phyloP scores from a whole-genome alignment of 768 basidiomycete species.

The Auriscalpium orientale region DNA sequence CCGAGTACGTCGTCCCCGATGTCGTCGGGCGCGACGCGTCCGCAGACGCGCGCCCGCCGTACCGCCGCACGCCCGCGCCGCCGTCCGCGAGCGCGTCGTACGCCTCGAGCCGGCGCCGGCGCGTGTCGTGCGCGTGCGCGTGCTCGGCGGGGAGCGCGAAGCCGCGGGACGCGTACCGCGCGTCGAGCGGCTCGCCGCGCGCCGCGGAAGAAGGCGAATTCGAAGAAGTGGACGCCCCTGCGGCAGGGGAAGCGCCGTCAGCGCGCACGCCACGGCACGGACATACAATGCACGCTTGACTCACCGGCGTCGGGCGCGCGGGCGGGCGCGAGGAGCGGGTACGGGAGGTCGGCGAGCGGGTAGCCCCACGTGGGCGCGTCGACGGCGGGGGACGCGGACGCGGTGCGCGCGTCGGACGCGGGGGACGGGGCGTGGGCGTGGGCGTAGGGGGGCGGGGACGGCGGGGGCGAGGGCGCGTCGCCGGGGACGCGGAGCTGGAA shows the following conservation, averaged over 20 bases:
- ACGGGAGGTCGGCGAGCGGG: constrained; percentile 11
- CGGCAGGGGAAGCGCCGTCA: no score
- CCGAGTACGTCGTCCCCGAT: constrained; percentile 8
- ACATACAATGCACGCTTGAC: no score
- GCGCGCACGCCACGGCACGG: no score
- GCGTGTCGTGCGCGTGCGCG: not conserved
- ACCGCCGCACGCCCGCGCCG: constrained; percentile 8
- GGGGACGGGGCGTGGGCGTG: not conserved
- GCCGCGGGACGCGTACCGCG: not conserved
- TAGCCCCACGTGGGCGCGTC: constrained; percentile 10
- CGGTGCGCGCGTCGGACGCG: constrained; percentile 5
- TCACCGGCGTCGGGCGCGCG: not conserved
- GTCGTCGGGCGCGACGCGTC: constrained; percentile 13
- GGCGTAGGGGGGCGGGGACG: constrained; percentile 9
- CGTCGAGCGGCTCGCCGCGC: not conserved
- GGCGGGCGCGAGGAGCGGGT: constrained; percentile 6
- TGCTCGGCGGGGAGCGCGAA: not conserved
- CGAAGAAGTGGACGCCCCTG: no score
- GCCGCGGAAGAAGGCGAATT: not conserved
- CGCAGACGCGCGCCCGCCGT: constrained; percentile 7
- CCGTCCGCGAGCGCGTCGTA: not conserved
- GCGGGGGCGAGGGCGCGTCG: constrained; percentile 7
- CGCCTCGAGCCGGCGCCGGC: not conserved
- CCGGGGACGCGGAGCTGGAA: constrained; percentile 12
- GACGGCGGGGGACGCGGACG: constrained; percentile 1